Evolutionary conservation across 352 stramenopile genomes (phyloP).

Genomic region (Halophytophthora polymorphica): DNA sequence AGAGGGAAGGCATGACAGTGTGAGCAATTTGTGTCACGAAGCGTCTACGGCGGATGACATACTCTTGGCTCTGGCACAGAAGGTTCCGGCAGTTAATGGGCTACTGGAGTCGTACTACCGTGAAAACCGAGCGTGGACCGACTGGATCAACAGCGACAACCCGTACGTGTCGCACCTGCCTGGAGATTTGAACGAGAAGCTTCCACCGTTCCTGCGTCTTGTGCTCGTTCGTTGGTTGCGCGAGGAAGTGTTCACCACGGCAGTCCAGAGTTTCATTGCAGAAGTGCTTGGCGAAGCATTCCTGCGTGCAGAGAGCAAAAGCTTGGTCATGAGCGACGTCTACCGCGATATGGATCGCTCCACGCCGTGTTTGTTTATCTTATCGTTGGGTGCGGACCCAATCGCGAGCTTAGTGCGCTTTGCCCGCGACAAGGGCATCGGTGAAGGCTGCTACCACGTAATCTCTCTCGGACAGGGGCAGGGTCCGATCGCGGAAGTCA

Average conservation of each 20-base stretch:
- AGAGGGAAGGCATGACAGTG: conserved; percentile 7
- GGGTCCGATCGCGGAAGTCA: conserved; percentile 55
- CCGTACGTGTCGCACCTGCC: conserved; percentile 40
- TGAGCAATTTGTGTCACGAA: conserved; percentile 14
- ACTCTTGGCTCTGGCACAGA: conserved; percentile 27
- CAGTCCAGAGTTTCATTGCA: conserved; percentile 38
- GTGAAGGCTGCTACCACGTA: conserved; percentile 39
- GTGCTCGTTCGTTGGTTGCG: conserved; percentile 60
- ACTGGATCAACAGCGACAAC: conserved; percentile 36
- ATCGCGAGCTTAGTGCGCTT: conserved; percentile 45
- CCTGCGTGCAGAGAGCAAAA: conserved; percentile 6
- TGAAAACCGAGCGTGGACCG: conserved; percentile 36
- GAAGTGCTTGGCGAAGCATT: conserved; percentile 31
- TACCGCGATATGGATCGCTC: conserved; percentile 55
- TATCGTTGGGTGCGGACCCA: conserved; percentile 71
- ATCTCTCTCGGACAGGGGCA: conserved; percentile 81
- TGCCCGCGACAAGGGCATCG: conserved; percentile 34
- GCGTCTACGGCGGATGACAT: conserved; percentile 9
- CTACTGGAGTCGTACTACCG: conserved; percentile 43
- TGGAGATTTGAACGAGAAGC: conserved; percentile 19
- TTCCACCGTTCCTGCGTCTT: conserved; percentile 48
- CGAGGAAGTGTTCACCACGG: conserved; percentile 40
- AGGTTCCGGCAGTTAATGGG: conserved; percentile 17
- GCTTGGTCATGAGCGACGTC: conserved; percentile 38
- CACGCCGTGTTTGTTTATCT: conserved; percentile 73